Evolutionary conservation across 345 rosid species (phyloP), one percentile per base, ranked within the genome.

Genomic region (Brassica napus): DNA sequence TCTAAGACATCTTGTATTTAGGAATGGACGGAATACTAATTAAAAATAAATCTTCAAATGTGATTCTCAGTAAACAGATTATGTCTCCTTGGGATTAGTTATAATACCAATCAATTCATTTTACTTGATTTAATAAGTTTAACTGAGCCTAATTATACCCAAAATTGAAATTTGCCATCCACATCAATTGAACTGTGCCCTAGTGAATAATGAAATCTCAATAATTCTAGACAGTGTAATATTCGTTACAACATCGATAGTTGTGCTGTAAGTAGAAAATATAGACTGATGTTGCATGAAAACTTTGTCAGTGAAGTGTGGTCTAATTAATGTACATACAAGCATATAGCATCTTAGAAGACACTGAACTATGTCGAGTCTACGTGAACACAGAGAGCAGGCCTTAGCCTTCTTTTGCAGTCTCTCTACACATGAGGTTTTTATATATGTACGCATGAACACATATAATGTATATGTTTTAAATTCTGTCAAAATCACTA

Each of bases 361-460:
- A 37, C 80, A 81, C 77, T 81, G 83, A 70, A 65, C 73, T 75
- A 81, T 71, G 83, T 75, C 77, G 31, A 28, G 31, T 28, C 31
- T 28, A 28, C 31, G 72, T 69, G 83, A 69, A 74, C 83, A 80
- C 37, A 74, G 79, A 74, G 72, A 75, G 23, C 75, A 80, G 76
- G 35, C 55, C 72, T 75, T 64, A 68, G 76, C 72, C 42, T 42
- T 75, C 75, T 23, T 42, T 74, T 74, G 76, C 76, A 63, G 75
- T 64, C 79, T 74, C 73, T 74, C 73, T 15, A 31, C 75, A 28
- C 31, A 28, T 28, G 3, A 28, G 31, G 74, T 47, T 12, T 47
- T 2, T 10, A 47, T 47, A 47, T 47, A 47, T 14, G 55, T 14
- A 42, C 11, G 14, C 54, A 47, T 47, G 54, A 47, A 47, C 54